Evolutionary conservation across 192 early-diverging fungal genomes (phyloP).

Genomic region (Entomortierella parvispora): DNA sequence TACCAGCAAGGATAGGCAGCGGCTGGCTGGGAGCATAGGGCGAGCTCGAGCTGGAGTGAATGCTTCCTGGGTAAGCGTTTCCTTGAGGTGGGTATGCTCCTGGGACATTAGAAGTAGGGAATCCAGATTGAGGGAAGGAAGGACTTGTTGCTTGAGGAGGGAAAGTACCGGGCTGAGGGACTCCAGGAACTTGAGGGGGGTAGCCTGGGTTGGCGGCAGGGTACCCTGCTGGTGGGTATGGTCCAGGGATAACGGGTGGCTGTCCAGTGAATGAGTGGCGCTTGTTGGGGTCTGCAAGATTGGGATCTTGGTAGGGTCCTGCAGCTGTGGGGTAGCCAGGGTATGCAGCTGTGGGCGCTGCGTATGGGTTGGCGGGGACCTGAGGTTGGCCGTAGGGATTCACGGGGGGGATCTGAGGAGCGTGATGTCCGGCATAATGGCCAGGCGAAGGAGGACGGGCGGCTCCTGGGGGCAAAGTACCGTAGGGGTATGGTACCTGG

Average conservation of each 20-base stretch:
- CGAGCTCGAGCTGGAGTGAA: constrained; percentile 12
- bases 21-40: constrained; percentile 23
- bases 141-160: constrained; percentile 5
- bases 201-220: constrained; percentile 12
- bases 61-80: constrained; percentile 6
- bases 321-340: constrained; percentile 34
- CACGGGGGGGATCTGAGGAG: constrained; percentile 30
- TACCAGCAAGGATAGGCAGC: constrained; percentile 23
- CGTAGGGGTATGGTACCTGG: constrained; percentile 44
- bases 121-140: neutral
- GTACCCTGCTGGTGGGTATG: constrained; percentile 28
- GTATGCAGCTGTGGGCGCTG: constrained; percentile 8
- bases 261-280: constrained; percentile 38
- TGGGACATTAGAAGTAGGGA: constrained; percentile 2
- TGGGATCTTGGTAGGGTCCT: constrained; percentile 26
- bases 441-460: constrained; percentile 28
- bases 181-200: constrained; percentile 21
- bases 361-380: constrained; percentile 19
- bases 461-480: constrained; percentile 28
- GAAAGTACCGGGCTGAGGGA: neutral
- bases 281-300: constrained; percentile 26
- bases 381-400: constrained; percentile 28
- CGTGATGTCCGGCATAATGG: constrained; percentile 36
- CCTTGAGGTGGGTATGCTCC: constrained; percentile 21
- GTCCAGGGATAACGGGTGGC: constrained; percentile 13